These are phyloP conservation scores for Epipyxis sp. DNA, from an alignment of 108 stramenopile species.

Conservation along the genomic window DNA sequence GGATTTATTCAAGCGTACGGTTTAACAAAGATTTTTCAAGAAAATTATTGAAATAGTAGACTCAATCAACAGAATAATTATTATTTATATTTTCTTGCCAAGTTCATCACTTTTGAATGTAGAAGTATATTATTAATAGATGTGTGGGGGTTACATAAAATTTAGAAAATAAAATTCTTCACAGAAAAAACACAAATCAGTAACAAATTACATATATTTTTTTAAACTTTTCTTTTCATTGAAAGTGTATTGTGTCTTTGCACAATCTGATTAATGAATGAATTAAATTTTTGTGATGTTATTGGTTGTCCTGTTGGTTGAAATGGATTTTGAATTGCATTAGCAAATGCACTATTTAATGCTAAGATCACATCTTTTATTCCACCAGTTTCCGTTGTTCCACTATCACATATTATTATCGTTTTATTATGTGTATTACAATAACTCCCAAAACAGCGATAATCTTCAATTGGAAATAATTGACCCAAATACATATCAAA, in stretches of 20 bases:
- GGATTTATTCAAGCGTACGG: no score
- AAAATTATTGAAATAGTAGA: no score
- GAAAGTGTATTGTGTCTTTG: neutral
- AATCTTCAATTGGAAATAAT: conserved; percentile 4
- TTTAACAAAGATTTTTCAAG: no score
- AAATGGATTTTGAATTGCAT: conserved; percentile 13
- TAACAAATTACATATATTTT: no score
- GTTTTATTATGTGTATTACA: neutral
- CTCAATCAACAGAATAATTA: no score
- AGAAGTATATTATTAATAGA: no score
- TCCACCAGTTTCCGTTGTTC: neutral
- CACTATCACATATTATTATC: neutral
- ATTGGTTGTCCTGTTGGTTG: neutral
- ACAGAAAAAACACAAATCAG: no score
- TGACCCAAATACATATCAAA: conserved; percentile 10
- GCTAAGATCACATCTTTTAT: neutral
- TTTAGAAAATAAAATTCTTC: no score
- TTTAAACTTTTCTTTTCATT: neutral
- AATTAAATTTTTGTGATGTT: neutral
- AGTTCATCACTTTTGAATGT: no score
- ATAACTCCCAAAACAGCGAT: neutral
- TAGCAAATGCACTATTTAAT: neutral
- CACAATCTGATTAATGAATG: neutral
- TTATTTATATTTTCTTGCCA: no score
- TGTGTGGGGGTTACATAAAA: no score